These are phyloP conservation scores for Triticum monococcum DNA, from an alignment of 176 grass and related monocot species.

Conservation along the genomic window DNA sequence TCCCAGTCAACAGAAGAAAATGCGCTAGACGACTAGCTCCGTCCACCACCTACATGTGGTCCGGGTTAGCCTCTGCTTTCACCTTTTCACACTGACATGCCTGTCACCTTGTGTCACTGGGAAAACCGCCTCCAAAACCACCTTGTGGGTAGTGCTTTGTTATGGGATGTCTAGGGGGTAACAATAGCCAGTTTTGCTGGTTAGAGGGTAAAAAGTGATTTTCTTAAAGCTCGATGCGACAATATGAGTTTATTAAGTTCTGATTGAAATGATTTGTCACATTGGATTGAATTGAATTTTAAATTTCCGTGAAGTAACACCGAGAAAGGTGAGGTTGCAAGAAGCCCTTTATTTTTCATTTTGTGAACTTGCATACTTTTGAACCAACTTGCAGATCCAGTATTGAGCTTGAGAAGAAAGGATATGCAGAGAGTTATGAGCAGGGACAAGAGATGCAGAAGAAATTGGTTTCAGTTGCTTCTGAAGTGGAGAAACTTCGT, in stretches of 20 bases:
- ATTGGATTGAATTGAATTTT: neutral
- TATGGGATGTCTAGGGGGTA: neutral
- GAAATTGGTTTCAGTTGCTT: constrained; percentile 83
- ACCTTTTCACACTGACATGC: neutral
- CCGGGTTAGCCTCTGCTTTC: neutral
- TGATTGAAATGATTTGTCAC: constrained; percentile 13
- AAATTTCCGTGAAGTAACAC: neutral
- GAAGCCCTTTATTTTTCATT: constrained; percentile 10
- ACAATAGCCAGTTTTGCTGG: neutral
- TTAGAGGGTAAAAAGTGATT: neutral
- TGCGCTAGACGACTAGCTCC: neutral
- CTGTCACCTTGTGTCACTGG: neutral
- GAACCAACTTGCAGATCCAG: constrained; percentile 46
- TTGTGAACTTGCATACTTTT: constrained; percentile 12
- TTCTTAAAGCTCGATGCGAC: neutral
- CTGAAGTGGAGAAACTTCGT: constrained; percentile 79
- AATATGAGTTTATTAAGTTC: neutral
- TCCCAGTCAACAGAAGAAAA: neutral
- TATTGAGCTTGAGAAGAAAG: constrained; percentile 86
- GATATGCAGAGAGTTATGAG: constrained; percentile 79
- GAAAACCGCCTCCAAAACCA: neutral
- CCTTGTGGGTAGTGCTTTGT: neutral
- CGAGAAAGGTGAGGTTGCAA: constrained; percentile 5
- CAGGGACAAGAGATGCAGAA: constrained; percentile 87
- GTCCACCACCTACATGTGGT: neutral